Base-by-base conservation (phyloP, 2,329 filamentous ascomycete genomes). In the Lachnellula suecica region DNA sequence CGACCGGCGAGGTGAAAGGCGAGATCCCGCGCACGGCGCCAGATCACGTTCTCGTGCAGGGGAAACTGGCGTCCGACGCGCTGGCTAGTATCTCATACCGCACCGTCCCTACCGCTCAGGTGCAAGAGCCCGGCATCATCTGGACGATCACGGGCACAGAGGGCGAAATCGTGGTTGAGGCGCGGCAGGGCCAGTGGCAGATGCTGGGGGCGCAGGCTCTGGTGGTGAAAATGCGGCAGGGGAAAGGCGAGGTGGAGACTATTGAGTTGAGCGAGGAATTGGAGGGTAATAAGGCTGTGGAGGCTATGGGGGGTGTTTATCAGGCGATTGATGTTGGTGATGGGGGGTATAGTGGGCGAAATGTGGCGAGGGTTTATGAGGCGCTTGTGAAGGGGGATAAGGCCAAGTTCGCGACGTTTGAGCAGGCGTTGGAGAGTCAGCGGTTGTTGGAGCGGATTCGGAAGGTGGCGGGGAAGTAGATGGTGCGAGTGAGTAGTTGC, bases 121-220 rank as follows among this genome's bases (percentile, higher is more conserved):
- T 65, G 7, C 64, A 68, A 42, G 58, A 51, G 4, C 51, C 52
- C n/a, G 57, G 54, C 9, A 46, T 68, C 20, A 63, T 62, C 13
- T 73, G 70, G 70, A 51, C 66, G 24, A 72, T 73, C 50, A 65
- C 66, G 1, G 71, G 71, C 15, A 70, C 65, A 6, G 59, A 71
- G 45, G 71, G 70, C 1, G 69, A 71, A 59, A 59, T 71, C 15
- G 65, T 67, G 44, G 34, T 68, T 22, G 4, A 27, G 53, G 15
- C 19, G 4, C 6, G 22, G 23, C 31, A 45, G 31, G 46, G 35
- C 2, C 41, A 49, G 19, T 59, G 53, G 53, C 55, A 58, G 34
- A 41, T 46, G 20, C 15, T 52, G 38, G 17, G 22, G 7, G 15
- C 24, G 1, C 31, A 48, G 5, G 24, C 44, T 11, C 19, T 48